Evolutionary conservation across 306 rosid species (phyloP), one percentile per base, ranked within the genome.

Genomic region (Trichosanthes truncata): DNA sequence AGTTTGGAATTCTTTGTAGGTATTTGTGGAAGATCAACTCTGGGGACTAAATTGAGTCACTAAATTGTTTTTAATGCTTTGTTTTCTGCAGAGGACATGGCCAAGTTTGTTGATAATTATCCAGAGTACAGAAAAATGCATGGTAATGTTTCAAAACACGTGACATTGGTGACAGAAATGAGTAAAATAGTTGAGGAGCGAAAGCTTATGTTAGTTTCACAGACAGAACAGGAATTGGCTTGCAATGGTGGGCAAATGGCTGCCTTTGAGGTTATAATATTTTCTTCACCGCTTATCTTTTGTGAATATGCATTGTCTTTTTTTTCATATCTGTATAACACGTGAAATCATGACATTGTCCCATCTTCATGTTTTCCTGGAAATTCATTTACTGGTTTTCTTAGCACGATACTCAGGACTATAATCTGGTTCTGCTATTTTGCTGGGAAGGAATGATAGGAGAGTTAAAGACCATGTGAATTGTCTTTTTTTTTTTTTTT

Each of bases 91-190:
- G 98, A 94, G 81, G 97, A 92, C 89, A 94, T 94, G 98, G 97
- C 97, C 84, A 92, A 89, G 79, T 94, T 93, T 87, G 96, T 95
- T 88, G 99, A 95, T 75, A 95, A 89, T 66, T 93, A 94, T 84
- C 97, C 98, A 12, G 97, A 94, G 89, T 92, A 94, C 82, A 90
- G 90, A 84, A 92, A 94, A 87, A 92, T 90, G 97, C 98, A 92
- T 25, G 99, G 99, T 56, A 93, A 95, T 85, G 97, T 93, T 81
- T 93, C 99, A 77, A 95, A 95, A 84, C 98, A 95, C 81, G 98
- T 95, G 84, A 84, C 97, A 71, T 86, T 93, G 89, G 99, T 95
- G 55, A 91, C 97, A 63, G 97, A 95, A 89, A 88, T 93, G 99
- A 95, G 99, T 85, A 93, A 84, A 84, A 86, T 89, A 71, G 91